A percentile compares a stretch with the other conserved stretches of the same genome.
Evolutionary conservation across 257 asterid species (phyloP).

Genomic region (Solanum dulcamara): DNA sequence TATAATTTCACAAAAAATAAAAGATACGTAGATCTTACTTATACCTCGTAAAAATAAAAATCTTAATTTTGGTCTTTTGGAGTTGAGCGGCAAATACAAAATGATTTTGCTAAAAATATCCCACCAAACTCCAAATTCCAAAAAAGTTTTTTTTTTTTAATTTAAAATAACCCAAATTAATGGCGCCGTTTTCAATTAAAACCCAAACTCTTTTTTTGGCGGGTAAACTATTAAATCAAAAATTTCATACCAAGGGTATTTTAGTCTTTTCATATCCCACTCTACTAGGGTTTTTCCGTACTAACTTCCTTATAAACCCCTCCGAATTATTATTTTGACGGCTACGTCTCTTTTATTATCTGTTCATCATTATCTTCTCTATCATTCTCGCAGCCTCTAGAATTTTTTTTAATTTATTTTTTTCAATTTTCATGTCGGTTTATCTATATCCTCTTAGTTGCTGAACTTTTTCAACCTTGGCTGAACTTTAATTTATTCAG

Average conservation of each 20-base stretch:
- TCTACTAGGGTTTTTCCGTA: conserved; percentile 66
- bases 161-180: background rate
- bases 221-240: background rate
- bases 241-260: conserved; percentile 6
- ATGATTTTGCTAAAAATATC: background rate
- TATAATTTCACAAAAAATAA: too few relatives aligned
- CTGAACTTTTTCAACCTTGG: conserved; percentile 2
- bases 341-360: conserved; percentile 22
- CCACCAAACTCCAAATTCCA: background rate
- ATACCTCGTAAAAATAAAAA: too few relatives aligned
- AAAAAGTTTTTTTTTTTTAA: too few relatives aligned
- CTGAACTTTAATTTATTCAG: conserved; percentile 3
- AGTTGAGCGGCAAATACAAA: background rate
- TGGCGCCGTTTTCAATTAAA: background rate
- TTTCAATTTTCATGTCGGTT: conserved; percentile 16
- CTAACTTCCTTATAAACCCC: conserved; percentile 18
- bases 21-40: too few relatives aligned
- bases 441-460: background rate
- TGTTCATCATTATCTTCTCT: background rate
- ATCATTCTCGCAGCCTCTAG: background rate
- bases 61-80: too few relatives aligned
- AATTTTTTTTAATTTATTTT: background rate
- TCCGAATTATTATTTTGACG: background rate
- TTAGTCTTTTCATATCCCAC: conserved; percentile 36
- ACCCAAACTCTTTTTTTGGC: background rate